Evolutionary conservation across 495 filamentous ascomycete species (phyloP).

Genomic region (Sphaerosporella brunnea): DNA sequence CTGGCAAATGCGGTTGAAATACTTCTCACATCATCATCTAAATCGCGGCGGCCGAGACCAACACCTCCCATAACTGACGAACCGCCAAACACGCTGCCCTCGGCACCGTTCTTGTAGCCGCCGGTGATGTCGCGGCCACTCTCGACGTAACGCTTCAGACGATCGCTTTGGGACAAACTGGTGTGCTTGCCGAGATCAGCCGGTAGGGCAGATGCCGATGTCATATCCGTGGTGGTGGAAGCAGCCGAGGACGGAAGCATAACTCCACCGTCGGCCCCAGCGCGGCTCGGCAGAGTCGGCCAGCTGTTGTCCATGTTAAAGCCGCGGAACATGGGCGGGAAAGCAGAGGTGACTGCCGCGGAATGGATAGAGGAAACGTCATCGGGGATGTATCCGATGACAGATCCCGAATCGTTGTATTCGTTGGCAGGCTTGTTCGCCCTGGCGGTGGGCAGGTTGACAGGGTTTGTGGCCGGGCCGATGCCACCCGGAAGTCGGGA

Average conservation of each 20-base stretch:
- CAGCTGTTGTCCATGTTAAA: slow-evolving; percentile 75
- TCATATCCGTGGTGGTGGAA: slow-evolving; percentile 17
- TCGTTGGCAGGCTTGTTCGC: slow-evolving; percentile 37
- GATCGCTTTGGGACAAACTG: slow-evolving; percentile 70
- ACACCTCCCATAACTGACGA: slow-evolving; percentile 44
- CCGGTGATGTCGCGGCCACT: slow-evolving; percentile 40
- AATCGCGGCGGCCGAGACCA: slow-evolving; percentile 29
- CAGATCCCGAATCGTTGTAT: slow-evolving; percentile 67
- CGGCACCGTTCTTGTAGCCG: slow-evolving; percentile 35
- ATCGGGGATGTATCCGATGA: slow-evolving; percentile 87
- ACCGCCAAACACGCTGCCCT: slow-evolving; percentile 52
- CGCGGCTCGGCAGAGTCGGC: slow-evolving; percentile 58
- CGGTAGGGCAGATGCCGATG: slow-evolving; percentile 58
- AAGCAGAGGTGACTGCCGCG: slow-evolving; percentile 64
- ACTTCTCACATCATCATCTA: slow-evolving; percentile 89
- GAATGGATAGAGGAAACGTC: slow-evolving; percentile 94
- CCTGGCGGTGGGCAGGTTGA: slow-evolving; percentile 20
- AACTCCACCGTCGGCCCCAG: slow-evolving; percentile 35
- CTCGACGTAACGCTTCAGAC: slow-evolving; percentile 76
- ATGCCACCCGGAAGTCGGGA: slow-evolving; percentile 26
- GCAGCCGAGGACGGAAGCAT: slow-evolving; percentile 21
- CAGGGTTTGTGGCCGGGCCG: slow-evolving; percentile 19
- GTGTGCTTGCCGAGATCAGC: slow-evolving; percentile 51
- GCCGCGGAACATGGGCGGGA: slow-evolving; percentile 87
- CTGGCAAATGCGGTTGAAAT: slow-evolving; percentile 91